These are phyloP conservation scores for Suillus subaureus DNA, from an alignment of 768 basidiomycete genomes.

Conservation along the genomic window DNA sequence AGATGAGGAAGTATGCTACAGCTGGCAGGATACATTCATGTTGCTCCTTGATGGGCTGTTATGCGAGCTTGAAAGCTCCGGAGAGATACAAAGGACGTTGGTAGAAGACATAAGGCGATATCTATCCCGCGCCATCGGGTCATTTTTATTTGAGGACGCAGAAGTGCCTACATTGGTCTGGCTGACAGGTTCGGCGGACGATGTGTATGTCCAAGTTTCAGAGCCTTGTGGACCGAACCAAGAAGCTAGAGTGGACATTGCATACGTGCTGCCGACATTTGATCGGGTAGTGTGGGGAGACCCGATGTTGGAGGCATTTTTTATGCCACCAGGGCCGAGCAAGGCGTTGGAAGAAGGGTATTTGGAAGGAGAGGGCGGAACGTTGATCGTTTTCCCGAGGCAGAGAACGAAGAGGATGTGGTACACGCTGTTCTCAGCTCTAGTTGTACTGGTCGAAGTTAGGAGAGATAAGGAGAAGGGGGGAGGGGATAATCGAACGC, in stretches of 20 bases:
- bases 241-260: constrained; percentile 28
- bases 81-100: constrained; percentile 31
- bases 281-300: constrained; percentile 73
- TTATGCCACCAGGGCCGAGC: constrained; percentile 51
- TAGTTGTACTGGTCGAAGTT: constrained; percentile 52
- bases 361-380: constrained; percentile 42
- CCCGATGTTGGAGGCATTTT: constrained; percentile 69
- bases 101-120: constrained; percentile 47
- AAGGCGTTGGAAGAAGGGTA: constrained; percentile 65
- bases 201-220: constrained; percentile 53
- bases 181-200: constrained; percentile 60
- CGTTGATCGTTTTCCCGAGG: constrained; percentile 56
- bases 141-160: constrained; percentile 76
- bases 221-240: constrained; percentile 9
- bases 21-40: constrained; percentile 79
- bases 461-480: constrained; percentile 18
- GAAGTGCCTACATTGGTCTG: constrained; percentile 70
- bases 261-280: constrained; percentile 42
- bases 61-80: constrained; percentile 29
- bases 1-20: constrained; percentile 44
- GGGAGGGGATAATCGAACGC: constrained; percentile 21
- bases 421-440: constrained; percentile 70
- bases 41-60: constrained; percentile 57
- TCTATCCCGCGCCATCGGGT: constrained; percentile 72
- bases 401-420: constrained; percentile 78